Evolutionary conservation across 495 filamentous ascomycete species (phyloP).

Genomic region (Aspergillus heteromorphus): DNA sequence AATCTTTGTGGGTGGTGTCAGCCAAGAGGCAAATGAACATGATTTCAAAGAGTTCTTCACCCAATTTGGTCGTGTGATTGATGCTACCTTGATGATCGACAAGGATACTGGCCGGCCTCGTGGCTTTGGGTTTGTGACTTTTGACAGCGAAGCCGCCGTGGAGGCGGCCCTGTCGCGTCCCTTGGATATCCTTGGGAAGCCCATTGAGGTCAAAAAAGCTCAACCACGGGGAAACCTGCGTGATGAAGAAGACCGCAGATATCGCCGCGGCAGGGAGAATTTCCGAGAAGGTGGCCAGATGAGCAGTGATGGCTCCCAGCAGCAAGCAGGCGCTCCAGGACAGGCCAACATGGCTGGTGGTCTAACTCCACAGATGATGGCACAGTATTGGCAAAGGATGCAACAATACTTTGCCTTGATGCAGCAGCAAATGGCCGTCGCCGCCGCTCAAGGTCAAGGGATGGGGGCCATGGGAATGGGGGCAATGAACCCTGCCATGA

Average conservation of each 20-base stretch:
- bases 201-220: constrained; percentile 97
- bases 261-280: constrained; percentile 49
- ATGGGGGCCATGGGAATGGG: constrained; percentile 60
- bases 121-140: constrained; percentile 98
- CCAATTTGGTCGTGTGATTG: constrained; percentile 91
- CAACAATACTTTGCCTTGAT: constrained; percentile 93
- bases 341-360: constrained; percentile 45
- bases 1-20: constrained; percentile 97
- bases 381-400: constrained; percentile 95
- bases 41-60: constrained; percentile 96
- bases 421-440: constrained; percentile 68
- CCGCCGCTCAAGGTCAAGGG: constrained; percentile 34
- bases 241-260: constrained; percentile 68
- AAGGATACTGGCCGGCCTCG: constrained; percentile 95
- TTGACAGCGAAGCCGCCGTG: constrained; percentile 92
- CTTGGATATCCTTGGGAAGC: constrained; percentile 87
- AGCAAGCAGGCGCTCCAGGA: constrained; percentile 38
- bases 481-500: constrained; percentile 73
- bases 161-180: constrained; percentile 80
- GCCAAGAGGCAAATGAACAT: constrained; percentile 90
- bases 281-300: constrained; percentile 53
- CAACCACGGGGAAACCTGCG: constrained; percentile 93
- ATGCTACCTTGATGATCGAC: constrained; percentile 99
- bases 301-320: constrained; percentile 41
- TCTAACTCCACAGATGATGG: constrained; percentile 95